Conservation (phyloP, 1,284 basidiomycete species). For the Trichosporon faecale region DNA sequence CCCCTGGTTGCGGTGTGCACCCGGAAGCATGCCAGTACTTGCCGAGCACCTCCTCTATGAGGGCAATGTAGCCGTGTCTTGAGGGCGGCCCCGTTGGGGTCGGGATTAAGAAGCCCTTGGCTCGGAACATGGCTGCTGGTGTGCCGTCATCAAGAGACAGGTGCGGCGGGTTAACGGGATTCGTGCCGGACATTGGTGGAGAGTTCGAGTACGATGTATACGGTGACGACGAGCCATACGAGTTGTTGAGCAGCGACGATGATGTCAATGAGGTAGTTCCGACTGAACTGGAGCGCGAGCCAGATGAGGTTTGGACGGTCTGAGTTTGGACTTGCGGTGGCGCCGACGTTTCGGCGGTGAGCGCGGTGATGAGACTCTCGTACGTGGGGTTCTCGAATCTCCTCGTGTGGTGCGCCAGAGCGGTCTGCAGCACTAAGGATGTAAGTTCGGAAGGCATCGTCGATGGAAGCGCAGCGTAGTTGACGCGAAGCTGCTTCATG, state of each 20-base stretch:
- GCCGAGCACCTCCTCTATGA: conserved; percentile 45
- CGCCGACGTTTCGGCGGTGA: conserved; percentile 38
- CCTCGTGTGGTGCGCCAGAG: conserved; percentile 45
- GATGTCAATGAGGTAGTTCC: neutral
- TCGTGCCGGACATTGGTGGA: neutral
- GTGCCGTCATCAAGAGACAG: conserved; percentile 19
- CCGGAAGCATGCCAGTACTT: conserved; percentile 41
- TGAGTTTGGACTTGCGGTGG: neutral
- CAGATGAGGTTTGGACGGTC: neutral
- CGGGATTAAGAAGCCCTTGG: conserved; percentile 33
- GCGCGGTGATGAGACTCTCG: conserved; percentile 43
- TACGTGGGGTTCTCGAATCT: conserved; percentile 49
- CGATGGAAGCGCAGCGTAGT: conserved; percentile 38
- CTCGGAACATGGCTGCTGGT: conserved; percentile 15
- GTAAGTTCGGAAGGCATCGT: conserved; percentile 36
- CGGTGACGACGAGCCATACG: neutral
- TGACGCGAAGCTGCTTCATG: conserved; percentile 34
- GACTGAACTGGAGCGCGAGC: neutral
- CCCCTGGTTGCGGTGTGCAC: conserved; percentile 24
- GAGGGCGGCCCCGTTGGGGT: conserved; percentile 39
- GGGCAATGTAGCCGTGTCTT: conserved; percentile 37
- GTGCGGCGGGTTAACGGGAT: conserved; percentile 12
- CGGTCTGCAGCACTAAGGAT: conserved; percentile 37
- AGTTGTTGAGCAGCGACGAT: neutral
- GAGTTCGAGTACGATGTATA: neutral